A percentile compares a stretch with the other conserved stretches of the same genome.
phyloP scores from a whole-genome alignment of 257 asterid species.

The Solanum chmielewskii region DNA sequence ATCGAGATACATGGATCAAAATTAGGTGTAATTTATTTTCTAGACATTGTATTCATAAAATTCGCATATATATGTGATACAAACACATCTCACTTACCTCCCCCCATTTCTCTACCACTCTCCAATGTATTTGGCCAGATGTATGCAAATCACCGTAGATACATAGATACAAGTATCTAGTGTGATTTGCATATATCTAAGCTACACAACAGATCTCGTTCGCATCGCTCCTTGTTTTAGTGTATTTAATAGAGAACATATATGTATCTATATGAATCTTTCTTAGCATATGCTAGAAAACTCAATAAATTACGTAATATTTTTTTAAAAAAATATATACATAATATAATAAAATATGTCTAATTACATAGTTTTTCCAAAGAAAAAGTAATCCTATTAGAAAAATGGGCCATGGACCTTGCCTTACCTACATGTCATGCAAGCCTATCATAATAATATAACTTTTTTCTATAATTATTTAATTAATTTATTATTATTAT shows the following conservation, averaged over 20 bases:
- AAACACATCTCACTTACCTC: background rate
- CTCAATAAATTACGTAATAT: too few relatives aligned
- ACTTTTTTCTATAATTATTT: background rate
- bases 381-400: background rate
- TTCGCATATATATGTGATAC: too few relatives aligned
- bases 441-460: background rate
- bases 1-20: background rate
- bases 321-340: too few relatives aligned
- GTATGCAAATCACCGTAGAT: too few relatives aligned
- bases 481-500: background rate
- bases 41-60: background rate
- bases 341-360: too few relatives aligned
- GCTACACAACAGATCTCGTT: background rate
- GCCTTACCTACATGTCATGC: conserved; percentile 3
- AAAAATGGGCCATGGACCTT: background rate
- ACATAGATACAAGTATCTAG: background rate
- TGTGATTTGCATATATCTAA: background rate
- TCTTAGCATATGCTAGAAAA: background rate
- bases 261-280: background rate
- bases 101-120: background rate
- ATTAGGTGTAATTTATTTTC: too few relatives aligned
- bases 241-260: too few relatives aligned
- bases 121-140: background rate
- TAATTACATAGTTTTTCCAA: too few relatives aligned
- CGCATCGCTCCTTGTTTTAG: background rate